Evolutionary conservation across 805 yeast species (phyloP).

Genomic region (Saturnispora besseyi): DNA sequence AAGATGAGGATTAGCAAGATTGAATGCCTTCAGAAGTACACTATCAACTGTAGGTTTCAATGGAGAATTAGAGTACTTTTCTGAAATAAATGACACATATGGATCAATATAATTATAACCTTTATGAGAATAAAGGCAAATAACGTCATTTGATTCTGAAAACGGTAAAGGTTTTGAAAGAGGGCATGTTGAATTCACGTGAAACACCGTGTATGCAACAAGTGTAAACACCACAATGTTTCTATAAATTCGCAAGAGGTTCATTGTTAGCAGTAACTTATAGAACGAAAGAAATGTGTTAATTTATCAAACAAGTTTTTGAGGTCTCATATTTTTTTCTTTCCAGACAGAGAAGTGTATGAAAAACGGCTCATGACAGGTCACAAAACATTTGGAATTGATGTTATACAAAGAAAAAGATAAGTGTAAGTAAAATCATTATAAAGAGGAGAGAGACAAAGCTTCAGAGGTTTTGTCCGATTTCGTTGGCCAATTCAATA

Average conservation of each 20-base stretch:
- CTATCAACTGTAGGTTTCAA: slow-evolving; percentile 7
- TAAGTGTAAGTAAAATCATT: neutral
- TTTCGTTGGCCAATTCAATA: slow-evolving; percentile 8
- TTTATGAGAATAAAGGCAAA: slow-evolving; percentile 7
- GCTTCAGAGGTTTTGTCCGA: slow-evolving; percentile 8
- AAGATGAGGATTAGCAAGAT: neutral
- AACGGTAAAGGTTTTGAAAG: neutral
- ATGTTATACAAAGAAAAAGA: neutral
- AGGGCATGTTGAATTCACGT: slow-evolving; percentile 4
- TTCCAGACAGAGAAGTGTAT: neutral
- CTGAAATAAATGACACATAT: neutral
- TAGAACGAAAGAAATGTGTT: neutral
- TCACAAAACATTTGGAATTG: neutral
- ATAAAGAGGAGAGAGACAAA: neutral
- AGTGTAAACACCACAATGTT: neutral
- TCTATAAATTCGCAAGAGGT: neutral
- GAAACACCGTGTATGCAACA: slow-evolving; percentile 1
- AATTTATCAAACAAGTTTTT: neutral
- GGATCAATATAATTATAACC: slow-evolving; percentile 2
- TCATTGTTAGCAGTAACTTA: neutral
- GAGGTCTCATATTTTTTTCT: neutral
- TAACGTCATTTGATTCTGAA: neutral
- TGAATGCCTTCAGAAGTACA: neutral
- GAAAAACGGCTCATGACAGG: neutral
- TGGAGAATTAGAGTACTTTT: slow-evolving; percentile 1